These are phyloP conservation scores for Diaporthe amygdali DNA, from an alignment of 2,329 filamentous ascomycete genomes.

Conservation along the genomic window DNA sequence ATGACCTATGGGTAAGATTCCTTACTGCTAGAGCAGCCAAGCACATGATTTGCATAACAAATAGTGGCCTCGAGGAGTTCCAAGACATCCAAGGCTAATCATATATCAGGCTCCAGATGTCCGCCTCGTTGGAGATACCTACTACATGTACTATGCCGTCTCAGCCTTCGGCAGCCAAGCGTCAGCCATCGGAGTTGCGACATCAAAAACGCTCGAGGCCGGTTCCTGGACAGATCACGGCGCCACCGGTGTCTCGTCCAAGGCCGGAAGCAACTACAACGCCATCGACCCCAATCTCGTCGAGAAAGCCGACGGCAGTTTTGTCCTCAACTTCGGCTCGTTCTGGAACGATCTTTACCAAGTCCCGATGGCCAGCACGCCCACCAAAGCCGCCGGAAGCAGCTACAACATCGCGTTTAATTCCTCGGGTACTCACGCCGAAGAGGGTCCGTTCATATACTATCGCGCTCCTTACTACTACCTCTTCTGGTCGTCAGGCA, in stretches of 20 bases:
- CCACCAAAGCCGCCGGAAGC: slow-evolving; percentile 33
- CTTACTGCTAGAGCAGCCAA: not conserved
- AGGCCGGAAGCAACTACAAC: slow-evolving; percentile 53
- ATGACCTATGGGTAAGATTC: slow-evolving; percentile 46
- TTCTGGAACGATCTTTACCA: slow-evolving; percentile 73
- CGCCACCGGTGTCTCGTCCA: slow-evolving; percentile 54
- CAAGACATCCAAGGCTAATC: not conserved
- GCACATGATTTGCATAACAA: not conserved
- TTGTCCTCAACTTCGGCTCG: slow-evolving; percentile 67
- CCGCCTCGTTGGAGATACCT: slow-evolving; percentile 57
- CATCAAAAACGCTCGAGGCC: slow-evolving; percentile 50
- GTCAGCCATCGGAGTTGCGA: slow-evolving; percentile 65
- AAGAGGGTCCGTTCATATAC: slow-evolving; percentile 63
- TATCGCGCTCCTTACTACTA: slow-evolving; percentile 64
- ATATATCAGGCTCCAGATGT: slow-evolving; percentile 65
- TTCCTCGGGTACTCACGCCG: slow-evolving; percentile 52
- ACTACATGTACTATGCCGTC: slow-evolving; percentile 72
- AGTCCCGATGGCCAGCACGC: slow-evolving; percentile 50
- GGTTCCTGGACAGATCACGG: slow-evolving; percentile 67
- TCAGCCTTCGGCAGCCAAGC: slow-evolving; percentile 64
- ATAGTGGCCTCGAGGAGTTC: not conserved
- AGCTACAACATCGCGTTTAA: slow-evolving; percentile 59
- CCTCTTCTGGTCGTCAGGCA: slow-evolving; percentile 66
- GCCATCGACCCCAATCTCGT: slow-evolving; percentile 66
- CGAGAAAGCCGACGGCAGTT: slow-evolving; percentile 40